phyloP scores from a whole-genome alignment of 2,329 filamentous ascomycete genomes.

The Phyllosticta citribraziliensis region DNA sequence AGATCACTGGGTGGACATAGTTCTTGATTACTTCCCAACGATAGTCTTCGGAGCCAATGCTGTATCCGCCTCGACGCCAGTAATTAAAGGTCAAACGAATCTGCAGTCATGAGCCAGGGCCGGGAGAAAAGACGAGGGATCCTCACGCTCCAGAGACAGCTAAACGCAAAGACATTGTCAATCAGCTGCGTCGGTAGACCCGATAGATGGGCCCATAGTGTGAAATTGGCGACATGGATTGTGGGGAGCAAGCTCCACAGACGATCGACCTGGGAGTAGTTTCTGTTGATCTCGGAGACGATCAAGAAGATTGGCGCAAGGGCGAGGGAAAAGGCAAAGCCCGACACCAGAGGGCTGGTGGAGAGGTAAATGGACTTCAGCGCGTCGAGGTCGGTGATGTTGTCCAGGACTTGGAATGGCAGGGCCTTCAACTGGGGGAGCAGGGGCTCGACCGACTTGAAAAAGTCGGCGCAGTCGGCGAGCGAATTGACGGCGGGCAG shows the following conservation, averaged over 20 bases:
- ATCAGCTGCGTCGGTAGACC: conserved; percentile 61
- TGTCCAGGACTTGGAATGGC: conserved; percentile 40
- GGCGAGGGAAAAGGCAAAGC: conserved; percentile 60
- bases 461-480: conserved; percentile 66
- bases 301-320: conserved; percentile 65
- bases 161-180: conserved; percentile 62
- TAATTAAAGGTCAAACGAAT: conserved; percentile 88
- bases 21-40: conserved; percentile 72
- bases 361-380: conserved; percentile 64
- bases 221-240: conserved; percentile 76
- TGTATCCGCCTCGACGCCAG: conserved; percentile 88
- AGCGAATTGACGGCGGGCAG: conserved; percentile 62
- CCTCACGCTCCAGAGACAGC: conserved; percentile 69
- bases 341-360: conserved; percentile 78
- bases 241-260: conserved; percentile 85
- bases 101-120: conserved; percentile 32
- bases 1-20: conserved; percentile 52
- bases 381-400: conserved; percentile 49
- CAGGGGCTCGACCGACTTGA: conserved; percentile 65
- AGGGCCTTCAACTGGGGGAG: conserved; percentile 52
- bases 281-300: conserved; percentile 74
- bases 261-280: conserved; percentile 95
- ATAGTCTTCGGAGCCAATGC: conserved; percentile 86
- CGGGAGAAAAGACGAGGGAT: too few species aligned
- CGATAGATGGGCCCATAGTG: conserved; percentile 68